These are phyloP conservation scores for Ensete glaucum DNA, from an alignment of 176 grass and related monocot species.

Conservation along the genomic window DNA sequence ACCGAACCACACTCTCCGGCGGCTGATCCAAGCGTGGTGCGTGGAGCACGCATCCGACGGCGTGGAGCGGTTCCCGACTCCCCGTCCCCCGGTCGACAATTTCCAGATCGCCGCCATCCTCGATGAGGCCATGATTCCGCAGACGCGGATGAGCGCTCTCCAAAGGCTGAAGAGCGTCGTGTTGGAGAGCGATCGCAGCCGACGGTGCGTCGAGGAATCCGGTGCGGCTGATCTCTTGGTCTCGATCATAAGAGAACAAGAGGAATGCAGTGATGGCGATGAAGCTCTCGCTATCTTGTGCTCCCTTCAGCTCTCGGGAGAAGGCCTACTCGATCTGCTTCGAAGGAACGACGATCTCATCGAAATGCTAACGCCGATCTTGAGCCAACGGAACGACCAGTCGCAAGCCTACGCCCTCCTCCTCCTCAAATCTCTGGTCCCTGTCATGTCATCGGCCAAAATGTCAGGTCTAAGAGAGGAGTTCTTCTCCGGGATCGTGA, in stretches of 20 bases:
- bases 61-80: conserved; percentile 68
- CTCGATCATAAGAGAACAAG: conserved; percentile 27
- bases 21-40: conserved; percentile 87
- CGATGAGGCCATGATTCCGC: conserved; percentile 9
- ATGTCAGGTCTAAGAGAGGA: conserved; percentile 25
- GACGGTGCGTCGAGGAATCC: conserved; percentile 36
- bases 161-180: conserved; percentile 38
- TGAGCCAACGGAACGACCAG: conserved; percentile 39
- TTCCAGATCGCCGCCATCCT: conserved; percentile 36
- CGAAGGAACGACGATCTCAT: conserved; percentile 26
- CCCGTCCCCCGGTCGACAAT: conserved; percentile 39
- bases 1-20: conserved; percentile 86
- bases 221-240: conserved; percentile 37
- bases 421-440: conserved; percentile 40
- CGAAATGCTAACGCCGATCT: conserved; percentile 30
- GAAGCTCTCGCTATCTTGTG: conserved; percentile 42
- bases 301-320: conserved; percentile 49
- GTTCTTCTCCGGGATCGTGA: conserved; percentile 38
- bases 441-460: conserved; percentile 22
- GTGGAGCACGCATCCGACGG: conserved; percentile 31
- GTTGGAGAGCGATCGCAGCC: conserved; percentile 56
- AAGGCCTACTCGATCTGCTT: conserved; percentile 25
- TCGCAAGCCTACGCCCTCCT: conserved; percentile 37
- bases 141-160: conserved; percentile 18
- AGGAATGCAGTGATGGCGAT: conserved; percentile 11